Conservation (phyloP, 176 grass and related monocot genomes). For the Hsuehochloa calcarea region DNA sequence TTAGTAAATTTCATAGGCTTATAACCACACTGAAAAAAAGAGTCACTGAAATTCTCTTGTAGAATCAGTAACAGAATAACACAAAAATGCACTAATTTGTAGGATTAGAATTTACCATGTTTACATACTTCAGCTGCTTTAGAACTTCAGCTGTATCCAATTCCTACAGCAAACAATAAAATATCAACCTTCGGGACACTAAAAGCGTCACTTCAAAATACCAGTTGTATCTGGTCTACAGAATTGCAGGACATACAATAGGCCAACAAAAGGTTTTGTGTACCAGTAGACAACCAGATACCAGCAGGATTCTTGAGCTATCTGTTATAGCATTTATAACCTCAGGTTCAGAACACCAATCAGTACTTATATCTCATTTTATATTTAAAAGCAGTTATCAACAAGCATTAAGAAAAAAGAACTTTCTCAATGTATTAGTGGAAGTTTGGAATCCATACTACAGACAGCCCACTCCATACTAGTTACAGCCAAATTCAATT, state of each 20-base stretch:
- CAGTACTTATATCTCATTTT: neutral
- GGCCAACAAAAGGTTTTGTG: slow-evolving; percentile 15
- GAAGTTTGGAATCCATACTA: slow-evolving; percentile 5
- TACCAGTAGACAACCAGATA: slow-evolving; percentile 18
- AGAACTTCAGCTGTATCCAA: slow-evolving; percentile 70
- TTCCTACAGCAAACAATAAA: slow-evolving; percentile 58
- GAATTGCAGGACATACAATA: neutral
- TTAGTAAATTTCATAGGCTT: slow-evolving; percentile 11
- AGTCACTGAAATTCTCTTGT: neutral
- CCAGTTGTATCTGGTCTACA: neutral
- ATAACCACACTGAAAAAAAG: slow-evolving; percentile 16
- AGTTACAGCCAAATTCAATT: neutral
- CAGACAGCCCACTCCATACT: neutral
- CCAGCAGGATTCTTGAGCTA: neutral
- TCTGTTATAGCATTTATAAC: neutral
- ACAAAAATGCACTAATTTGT: slow-evolving; percentile 22
- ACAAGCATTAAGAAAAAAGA: neutral
- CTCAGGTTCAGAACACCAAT: neutral
- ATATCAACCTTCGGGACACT: slow-evolving; percentile 3
- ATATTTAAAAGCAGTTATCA: neutral
- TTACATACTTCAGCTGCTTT: slow-evolving; percentile 72
- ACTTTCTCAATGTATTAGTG: neutral
- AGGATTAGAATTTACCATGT: slow-evolving; percentile 52
- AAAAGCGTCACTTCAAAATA: neutral
- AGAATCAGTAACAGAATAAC: neutral